Evolutionary conservation across 1,284 basidiomycete species (phyloP).

Genomic region (Trametes sp.): DNA sequence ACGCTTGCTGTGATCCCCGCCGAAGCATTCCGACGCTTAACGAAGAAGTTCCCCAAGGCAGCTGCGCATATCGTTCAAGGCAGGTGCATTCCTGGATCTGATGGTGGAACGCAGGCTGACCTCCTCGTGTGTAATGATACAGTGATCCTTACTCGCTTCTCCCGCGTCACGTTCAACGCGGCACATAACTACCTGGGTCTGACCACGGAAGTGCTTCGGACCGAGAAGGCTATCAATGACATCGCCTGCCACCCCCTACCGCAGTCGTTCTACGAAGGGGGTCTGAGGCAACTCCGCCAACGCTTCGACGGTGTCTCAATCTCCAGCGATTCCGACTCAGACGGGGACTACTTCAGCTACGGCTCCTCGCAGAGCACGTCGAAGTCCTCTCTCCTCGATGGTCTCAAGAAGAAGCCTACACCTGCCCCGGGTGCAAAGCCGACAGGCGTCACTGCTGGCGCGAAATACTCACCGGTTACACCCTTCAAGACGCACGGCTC

Average conservation of each 20-base stretch:
- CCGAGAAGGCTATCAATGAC: constrained; percentile 96
- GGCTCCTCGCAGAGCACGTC: constrained; percentile 36
- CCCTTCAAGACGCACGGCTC: constrained; percentile 35
- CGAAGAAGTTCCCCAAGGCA: constrained; percentile 96
- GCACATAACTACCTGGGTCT: constrained; percentile 97
- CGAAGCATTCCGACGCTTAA: constrained; percentile 92
- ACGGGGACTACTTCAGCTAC: constrained; percentile 62
- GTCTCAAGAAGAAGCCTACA: constrained; percentile 16
- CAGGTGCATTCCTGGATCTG: constrained; percentile 38
- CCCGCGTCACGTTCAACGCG: constrained; percentile 95
- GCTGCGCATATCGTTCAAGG: constrained; percentile 98
- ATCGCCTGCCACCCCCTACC: constrained; percentile 96
- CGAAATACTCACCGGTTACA: constrained; percentile 24
- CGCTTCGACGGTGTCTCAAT: constrained; percentile 72
- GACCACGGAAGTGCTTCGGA: constrained; percentile 94
- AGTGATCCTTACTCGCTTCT: constrained; percentile 96
- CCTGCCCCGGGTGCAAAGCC: not conserved
- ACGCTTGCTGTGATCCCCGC: constrained; percentile 99
- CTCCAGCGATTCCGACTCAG: constrained; percentile 52
- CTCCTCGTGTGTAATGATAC: constrained; percentile 5
- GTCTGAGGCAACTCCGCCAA: constrained; percentile 88
- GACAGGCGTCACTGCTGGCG: constrained; percentile 36
- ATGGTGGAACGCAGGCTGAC: not conserved
- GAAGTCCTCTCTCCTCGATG: constrained; percentile 24
- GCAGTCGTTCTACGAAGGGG: constrained; percentile 91